phyloP scores from a whole-genome alignment of 495 filamentous ascomycete species.

The Letharia lupina region DNA sequence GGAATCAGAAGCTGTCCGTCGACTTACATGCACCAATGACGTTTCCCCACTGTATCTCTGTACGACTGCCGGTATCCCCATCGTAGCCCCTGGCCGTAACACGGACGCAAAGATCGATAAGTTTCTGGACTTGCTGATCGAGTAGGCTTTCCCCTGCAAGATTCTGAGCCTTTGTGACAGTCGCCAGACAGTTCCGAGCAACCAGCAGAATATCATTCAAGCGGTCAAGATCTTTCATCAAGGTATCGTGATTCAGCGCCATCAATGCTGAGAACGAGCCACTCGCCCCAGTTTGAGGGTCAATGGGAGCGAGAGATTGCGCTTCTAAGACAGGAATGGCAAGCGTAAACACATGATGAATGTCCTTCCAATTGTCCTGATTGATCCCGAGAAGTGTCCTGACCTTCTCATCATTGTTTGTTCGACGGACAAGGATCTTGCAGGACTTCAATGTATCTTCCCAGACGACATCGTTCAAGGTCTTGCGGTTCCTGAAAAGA shows the following conservation, averaged over 20 bases:
- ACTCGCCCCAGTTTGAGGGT: slow-evolving; percentile 47
- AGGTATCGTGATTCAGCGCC: slow-evolving; percentile 60
- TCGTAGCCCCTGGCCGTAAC: slow-evolving; percentile 88
- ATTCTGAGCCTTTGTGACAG: slow-evolving; percentile 75
- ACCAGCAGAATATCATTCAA: slow-evolving; percentile 80
- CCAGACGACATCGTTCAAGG: slow-evolving; percentile 38
- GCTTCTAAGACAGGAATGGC: slow-evolving; percentile 54
- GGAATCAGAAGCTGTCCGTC: background rate
- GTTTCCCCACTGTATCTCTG: slow-evolving; percentile 62
- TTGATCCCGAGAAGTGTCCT: slow-evolving; percentile 45
- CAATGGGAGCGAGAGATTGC: slow-evolving; percentile 54
- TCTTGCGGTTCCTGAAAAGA: slow-evolving; percentile 41
- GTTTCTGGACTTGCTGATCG: slow-evolving; percentile 72
- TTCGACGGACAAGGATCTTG: slow-evolving; percentile 42
- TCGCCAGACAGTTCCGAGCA: slow-evolving; percentile 74
- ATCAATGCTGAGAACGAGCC: slow-evolving; percentile 60
- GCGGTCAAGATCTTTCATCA: slow-evolving; percentile 75
- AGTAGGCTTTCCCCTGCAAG: slow-evolving; percentile 71
- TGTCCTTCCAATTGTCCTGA: slow-evolving; percentile 62
- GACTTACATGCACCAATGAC: slow-evolving; percentile 55
- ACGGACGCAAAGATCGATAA: slow-evolving; percentile 75
- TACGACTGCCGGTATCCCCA: slow-evolving; percentile 58
- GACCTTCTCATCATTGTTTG: slow-evolving; percentile 48
- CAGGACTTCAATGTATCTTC: slow-evolving; percentile 32
- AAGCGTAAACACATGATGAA: slow-evolving; percentile 49